Conservation (phyloP, 1,284 basidiomycete species). For the Dichomitus squalens region DNA sequence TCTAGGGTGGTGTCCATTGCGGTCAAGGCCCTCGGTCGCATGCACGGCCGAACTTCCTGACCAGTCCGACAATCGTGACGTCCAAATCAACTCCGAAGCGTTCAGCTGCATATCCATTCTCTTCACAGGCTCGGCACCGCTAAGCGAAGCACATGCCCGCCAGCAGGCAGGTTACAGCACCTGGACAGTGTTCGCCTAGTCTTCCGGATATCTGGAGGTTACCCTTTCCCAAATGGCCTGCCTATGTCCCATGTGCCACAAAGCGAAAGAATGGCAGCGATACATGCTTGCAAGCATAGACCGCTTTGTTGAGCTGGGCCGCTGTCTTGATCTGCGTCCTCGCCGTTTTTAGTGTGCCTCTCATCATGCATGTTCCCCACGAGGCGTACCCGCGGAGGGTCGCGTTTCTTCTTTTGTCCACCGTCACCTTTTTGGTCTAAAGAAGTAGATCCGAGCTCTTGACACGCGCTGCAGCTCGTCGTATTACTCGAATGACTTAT, state of each 20-base stretch:
- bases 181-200: conserved; percentile 7
- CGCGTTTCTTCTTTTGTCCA: conserved; percentile 26
- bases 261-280: not conserved
- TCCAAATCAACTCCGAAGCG: not conserved
- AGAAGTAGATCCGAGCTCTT: conserved; percentile 26
- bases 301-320: conserved; percentile 11
- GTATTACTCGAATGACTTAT: conserved; percentile 29
- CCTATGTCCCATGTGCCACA: not conserved
- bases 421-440: conserved; percentile 21
- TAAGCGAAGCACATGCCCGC: conserved; percentile 19
- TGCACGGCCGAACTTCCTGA: conserved; percentile 1
- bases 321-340: conserved; percentile 18
- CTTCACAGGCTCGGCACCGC: conserved; percentile 24
- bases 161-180: conserved; percentile 22
- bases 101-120: not conserved
- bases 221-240: conserved; percentile 2
- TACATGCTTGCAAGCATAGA: not conserved
- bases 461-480: conserved; percentile 27
- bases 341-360: conserved; percentile 12
- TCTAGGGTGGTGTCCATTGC: not conserved
- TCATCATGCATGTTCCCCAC: conserved; percentile 28
- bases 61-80: conserved; percentile 4
- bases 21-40: not conserved
- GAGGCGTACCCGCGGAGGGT: conserved; percentile 26
- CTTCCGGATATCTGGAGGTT: not conserved